These are phyloP conservation scores for Salvia splendens DNA, from an alignment of 257 asterid genomes.

Conservation along the genomic window DNA sequence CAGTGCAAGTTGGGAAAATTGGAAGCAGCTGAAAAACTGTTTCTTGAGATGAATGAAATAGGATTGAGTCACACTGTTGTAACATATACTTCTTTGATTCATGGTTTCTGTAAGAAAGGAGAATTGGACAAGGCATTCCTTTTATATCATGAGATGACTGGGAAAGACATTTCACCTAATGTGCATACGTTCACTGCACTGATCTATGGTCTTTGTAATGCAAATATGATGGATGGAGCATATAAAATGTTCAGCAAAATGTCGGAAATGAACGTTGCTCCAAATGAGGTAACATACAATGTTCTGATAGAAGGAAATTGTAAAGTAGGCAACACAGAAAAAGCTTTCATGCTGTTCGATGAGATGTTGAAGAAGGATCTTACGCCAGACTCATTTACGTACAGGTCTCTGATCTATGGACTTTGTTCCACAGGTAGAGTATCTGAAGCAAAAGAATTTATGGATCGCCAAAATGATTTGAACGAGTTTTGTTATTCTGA, in stretches of 20 bases:
- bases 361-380: slow-evolving; percentile 78
- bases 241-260: slow-evolving; percentile 49
- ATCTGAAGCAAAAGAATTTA: slow-evolving; percentile 64
- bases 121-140: slow-evolving; percentile 64
- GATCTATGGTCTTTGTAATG: slow-evolving; percentile 65
- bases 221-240: slow-evolving; percentile 68
- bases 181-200: slow-evolving; percentile 69
- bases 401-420: slow-evolving; percentile 66
- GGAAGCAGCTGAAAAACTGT: slow-evolving; percentile 49
- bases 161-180: slow-evolving; percentile 76
- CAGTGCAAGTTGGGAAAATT: slow-evolving; percentile 69
- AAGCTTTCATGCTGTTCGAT: slow-evolving; percentile 68
- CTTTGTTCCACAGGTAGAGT: slow-evolving; percentile 66
- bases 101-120: slow-evolving; percentile 69
- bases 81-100: slow-evolving; percentile 83
- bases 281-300: slow-evolving; percentile 79
- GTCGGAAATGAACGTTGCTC: slow-evolving; percentile 57
- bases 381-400: slow-evolving; percentile 77
- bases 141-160: slow-evolving; percentile 79
- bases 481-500: slow-evolving; percentile 82
- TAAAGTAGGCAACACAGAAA: slow-evolving; percentile 50
- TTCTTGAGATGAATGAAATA: slow-evolving; percentile 54
- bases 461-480: slow-evolving; percentile 55
- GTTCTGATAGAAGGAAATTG: slow-evolving; percentile 81
- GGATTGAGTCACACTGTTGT: slow-evolving; percentile 80